Evolutionary conservation across 768 basidiomycete genomes (phyloP).

Genomic region (Scleroderma bovista): DNA sequence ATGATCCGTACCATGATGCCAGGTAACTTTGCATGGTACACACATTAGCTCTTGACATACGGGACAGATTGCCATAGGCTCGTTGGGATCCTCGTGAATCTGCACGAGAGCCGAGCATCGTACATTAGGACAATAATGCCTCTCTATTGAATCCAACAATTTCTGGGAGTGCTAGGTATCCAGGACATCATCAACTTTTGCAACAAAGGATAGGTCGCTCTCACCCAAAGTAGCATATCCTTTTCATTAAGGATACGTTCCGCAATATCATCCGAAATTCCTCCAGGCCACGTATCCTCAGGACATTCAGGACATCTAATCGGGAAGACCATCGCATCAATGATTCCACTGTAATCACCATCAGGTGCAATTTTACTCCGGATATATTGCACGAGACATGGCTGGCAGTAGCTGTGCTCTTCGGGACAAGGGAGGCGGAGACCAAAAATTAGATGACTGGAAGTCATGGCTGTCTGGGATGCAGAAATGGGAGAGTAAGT

Average conservation of each 20-base stretch:
- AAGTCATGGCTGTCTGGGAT: slow-evolving; percentile 30
- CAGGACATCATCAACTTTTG: neutral
- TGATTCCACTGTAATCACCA: slow-evolving; percentile 22
- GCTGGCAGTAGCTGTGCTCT: slow-evolving; percentile 32
- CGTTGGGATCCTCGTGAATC: slow-evolving; percentile 28
- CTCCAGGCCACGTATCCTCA: slow-evolving; percentile 25
- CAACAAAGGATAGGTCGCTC: neutral
- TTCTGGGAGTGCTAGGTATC: slow-evolving; percentile 29
- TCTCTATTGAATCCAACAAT: slow-evolving; percentile 30
- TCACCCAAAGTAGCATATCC: slow-evolving; percentile 32
- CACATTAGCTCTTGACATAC: slow-evolving; percentile 30
- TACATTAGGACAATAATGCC: slow-evolving; percentile 35
- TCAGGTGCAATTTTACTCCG: slow-evolving; percentile 32
- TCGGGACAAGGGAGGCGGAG: slow-evolving; percentile 30
- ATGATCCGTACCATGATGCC: slow-evolving; percentile 29
- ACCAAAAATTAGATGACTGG: slow-evolving; percentile 30
- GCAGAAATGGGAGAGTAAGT: slow-evolving; percentile 31
- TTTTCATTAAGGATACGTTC: slow-evolving; percentile 26
- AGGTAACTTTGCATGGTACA: slow-evolving; percentile 29
- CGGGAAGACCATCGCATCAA: slow-evolving; percentile 29
- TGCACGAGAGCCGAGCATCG: slow-evolving; percentile 33
- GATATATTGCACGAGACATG: slow-evolving; percentile 32
- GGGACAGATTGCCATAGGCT: slow-evolving; percentile 31
- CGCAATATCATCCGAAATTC: slow-evolving; percentile 33
- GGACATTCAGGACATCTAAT: slow-evolving; percentile 36